Conservation (phyloP, 139 green algal species). For the Volvox africanus region DNA sequence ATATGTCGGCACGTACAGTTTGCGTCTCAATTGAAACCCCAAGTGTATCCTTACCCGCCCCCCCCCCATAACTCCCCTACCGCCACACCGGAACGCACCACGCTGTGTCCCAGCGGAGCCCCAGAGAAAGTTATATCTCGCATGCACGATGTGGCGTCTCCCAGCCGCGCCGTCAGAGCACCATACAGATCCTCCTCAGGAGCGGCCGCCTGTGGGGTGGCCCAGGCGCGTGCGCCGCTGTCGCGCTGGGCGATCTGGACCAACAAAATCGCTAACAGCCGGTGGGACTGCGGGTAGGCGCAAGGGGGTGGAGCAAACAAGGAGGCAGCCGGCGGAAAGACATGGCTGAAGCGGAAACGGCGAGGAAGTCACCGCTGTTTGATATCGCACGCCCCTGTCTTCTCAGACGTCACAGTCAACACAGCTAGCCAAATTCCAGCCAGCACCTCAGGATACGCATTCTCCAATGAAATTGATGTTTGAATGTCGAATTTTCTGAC, state of each 20-base stretch:
- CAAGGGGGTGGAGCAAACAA: background rate
- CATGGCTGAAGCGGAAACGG: too few species aligned
- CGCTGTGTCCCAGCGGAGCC: constrained; percentile 30
- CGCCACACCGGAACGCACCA: background rate
- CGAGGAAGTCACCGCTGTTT: too few species aligned
- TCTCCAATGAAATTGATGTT: too few species aligned
- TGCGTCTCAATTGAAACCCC: too few species aligned
- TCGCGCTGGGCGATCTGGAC: background rate
- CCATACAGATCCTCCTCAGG: constrained; percentile 37
- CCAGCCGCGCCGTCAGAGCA: constrained; percentile 27
- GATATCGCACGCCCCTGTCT: too few species aligned
- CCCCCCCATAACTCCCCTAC: background rate
- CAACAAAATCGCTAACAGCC: constrained; percentile 34
- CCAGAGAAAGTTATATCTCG: constrained; percentile 29
- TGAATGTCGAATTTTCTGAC: too few species aligned
- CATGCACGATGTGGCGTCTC: constrained; percentile 37
- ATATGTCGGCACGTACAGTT: too few species aligned
- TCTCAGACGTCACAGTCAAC: too few species aligned
- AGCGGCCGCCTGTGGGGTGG: background rate
- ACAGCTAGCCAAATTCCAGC: too few species aligned
- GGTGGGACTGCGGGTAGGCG: constrained; percentile 27
- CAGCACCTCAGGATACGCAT: too few species aligned
- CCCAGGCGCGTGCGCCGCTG: constrained; percentile 2
- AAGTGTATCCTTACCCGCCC: background rate
- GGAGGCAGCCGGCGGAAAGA: background rate